Evolutionary conservation across 441 rosid genomes (phyloP), one percentile per base, ranked within the genome.

Genomic region (Jatropha podagrica): DNA sequence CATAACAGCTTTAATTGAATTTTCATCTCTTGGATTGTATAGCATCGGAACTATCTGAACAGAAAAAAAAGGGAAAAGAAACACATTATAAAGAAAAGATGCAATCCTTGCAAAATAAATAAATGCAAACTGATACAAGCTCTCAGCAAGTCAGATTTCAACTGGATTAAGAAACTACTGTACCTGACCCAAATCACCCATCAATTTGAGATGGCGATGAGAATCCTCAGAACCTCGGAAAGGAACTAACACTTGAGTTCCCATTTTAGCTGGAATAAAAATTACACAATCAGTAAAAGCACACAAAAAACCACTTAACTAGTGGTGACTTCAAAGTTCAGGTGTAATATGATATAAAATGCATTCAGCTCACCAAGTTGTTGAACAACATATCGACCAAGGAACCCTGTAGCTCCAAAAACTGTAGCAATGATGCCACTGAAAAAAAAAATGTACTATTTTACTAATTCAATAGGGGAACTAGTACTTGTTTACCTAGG

Each of bases 111-210:
- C 40, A 70, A 17, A 67, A 44, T 10, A 69, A 20, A 10, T 8
- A 52, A 61, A 61, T 9, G 10, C 26, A 46, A 65, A 52, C 8
- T 12, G 7, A 63, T 52, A 27, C 40, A 65, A 65, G 37, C 37
- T 3, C 8, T 1, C 38, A n/a, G 26, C 64, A 20, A 48, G 48
- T 51, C 48, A 79, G 8, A 46, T 61, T 46, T 38, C 60, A 11
- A 7, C 40, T 52, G 15, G 40, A 9, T 37, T 26, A 38, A 37
- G 27, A 77, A 67, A 58, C 27, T 15, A 72, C 76, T 61, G 69
- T 76, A 94, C 98, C 98, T 96, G 98, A 77, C 98, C 99, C 85
- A 96, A 86, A 86, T 96, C 99, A 73, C 99, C 99, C 99, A 94
- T 96, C 95, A 96, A 82, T 82, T 96, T 96, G 80, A 96, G 96